Evolutionary conservation across 1,284 basidiomycete genomes (phyloP), one percentile per base, ranked within the genome.

Genomic region (Somion occarium): DNA sequence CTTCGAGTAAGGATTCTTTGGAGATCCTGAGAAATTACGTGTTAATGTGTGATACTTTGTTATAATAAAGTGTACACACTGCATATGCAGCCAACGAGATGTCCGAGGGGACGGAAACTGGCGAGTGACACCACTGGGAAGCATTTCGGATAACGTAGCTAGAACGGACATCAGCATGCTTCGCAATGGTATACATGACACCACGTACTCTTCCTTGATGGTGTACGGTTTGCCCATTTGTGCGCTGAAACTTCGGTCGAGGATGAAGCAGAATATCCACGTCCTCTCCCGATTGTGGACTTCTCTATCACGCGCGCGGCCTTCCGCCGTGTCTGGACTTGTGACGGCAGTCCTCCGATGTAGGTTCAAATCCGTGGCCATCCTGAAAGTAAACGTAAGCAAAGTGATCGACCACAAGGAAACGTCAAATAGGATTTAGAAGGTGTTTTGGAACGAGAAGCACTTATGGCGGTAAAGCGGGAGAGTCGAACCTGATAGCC

Each of bases 311-410:
- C 88, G 80, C 24, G 84, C 79, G 47, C 76, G 77, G 30, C 83
- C 88, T 63, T 93, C 91, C 15, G 84, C 73, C 0, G 87, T 85
- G 56, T 89, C 84, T n/a, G 80, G 73, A 51, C 81, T 82, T 2
- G 75, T 73, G 25, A 82, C 73, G 3, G 85, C 73, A 2, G 88
- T 89, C 66, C 97, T 95, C 53, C 96, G 85, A 66, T 98, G 94
- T 47, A 99, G 70, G 66, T 98, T 98, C 46, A 99, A 74, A 69
- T 99, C 96, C 15, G 91, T 96, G 3, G 91, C 96, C 89, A 98
- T 95, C 53, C 94, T 88, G 11, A 43, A 13, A 7, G 39, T 7
- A 26, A 20, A 38, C 39, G n/a, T 51, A 19, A 52, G 38, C 25
- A 48, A 25, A 34, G 34, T 30, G 13, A 18, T 39, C n/a, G 4